These are phyloP conservation scores for Microthlaspi erraticum DNA, from an alignment of 345 rosid genomes.

Conservation along the genomic window DNA sequence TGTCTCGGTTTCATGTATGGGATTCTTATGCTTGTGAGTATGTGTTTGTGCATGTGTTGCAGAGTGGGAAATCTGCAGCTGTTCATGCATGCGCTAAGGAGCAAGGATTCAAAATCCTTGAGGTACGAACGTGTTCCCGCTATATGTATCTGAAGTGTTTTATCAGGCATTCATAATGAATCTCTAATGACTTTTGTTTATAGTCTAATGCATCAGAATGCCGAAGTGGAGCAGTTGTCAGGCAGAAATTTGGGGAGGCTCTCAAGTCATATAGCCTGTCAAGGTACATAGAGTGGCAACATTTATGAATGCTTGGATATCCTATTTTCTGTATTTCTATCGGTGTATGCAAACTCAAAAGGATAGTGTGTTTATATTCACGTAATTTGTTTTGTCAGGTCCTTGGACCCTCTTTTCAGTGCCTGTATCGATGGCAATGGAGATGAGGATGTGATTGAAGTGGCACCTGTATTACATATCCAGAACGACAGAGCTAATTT, in stretches of 20 bases:
- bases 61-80: slow-evolving; percentile 98
- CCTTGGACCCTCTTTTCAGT: slow-evolving; percentile 54
- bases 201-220: slow-evolving; percentile 90
- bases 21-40: slow-evolving; percentile 25
- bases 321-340: slow-evolving; percentile 19
- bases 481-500: slow-evolving; percentile 47
- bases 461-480: slow-evolving; percentile 42
- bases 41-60: slow-evolving; percentile 44
- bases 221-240: slow-evolving; percentile 78
- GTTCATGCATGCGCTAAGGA: slow-evolving; percentile 92
- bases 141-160: slow-evolving; percentile 19
- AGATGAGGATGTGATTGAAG: slow-evolving; percentile 49
- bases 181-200: slow-evolving; percentile 21
- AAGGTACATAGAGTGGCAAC: slow-evolving; percentile 57
- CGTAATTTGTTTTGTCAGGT: slow-evolving; percentile 57
- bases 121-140: slow-evolving; percentile 54
- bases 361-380: slow-evolving; percentile 29
- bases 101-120: slow-evolving; percentile 84
- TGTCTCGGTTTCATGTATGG: slow-evolving; percentile 11
- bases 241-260: slow-evolving; percentile 86
- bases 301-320: slow-evolving; percentile 27
- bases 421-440: slow-evolving; percentile 48
- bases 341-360: slow-evolving; percentile 6
- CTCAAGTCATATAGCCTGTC: slow-evolving; percentile 68
- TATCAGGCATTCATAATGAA: background rate